Base-by-base conservation (phyloP, 495 filamentous ascomycete genomes). In the Jackrogersella multiformis region DNA sequence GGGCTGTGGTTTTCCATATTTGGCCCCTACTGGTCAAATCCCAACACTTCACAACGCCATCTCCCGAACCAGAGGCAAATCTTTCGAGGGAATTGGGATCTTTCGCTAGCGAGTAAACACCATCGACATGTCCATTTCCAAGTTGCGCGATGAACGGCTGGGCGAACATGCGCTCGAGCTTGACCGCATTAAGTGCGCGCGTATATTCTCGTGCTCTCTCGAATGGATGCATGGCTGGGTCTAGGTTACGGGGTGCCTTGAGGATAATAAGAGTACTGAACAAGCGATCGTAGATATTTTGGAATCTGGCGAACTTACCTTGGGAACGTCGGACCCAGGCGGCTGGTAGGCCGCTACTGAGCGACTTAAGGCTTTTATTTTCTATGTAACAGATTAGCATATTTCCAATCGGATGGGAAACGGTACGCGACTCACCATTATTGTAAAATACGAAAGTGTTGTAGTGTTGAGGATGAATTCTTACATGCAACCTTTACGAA, bases 31-130 rank as follows among this genome's bases (percentile, higher is more conserved):
- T 90, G 3, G 89, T 85, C 57, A 99, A 79, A 76, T 95, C 89
- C 95, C 96, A 99, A 39, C 97, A 91, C 74, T 98, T 99, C 39
- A 97, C 84, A 12, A 97, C 86, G 60, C 94, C 93, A 70, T 94
- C 92, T 53, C 92, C 92, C 61, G 88, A 90, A 23, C 92, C 92
- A 57, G 89, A 92, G 8, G 92, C 90, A 70, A 96, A 85, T 42
- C 86, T 80, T 54, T 90, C 85, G 28, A 90, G 79, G n/a, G 85
- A 86, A 66, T 85, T 81, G 3, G 87, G 88, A 66, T 92, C 89
- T 66, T 91, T 92, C 12, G 88, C 84, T 74, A 92, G 82, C 7
- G 84, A 81, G 74, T 92, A 92, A 4, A 99, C 92, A 44, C 95
- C 95, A 76, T 99, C 95, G 12, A 98, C 91, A 79, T 99, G 95